Conservation (phyloP, 2,329 filamentous ascomycete species). For the Penicillium sp. region DNA sequence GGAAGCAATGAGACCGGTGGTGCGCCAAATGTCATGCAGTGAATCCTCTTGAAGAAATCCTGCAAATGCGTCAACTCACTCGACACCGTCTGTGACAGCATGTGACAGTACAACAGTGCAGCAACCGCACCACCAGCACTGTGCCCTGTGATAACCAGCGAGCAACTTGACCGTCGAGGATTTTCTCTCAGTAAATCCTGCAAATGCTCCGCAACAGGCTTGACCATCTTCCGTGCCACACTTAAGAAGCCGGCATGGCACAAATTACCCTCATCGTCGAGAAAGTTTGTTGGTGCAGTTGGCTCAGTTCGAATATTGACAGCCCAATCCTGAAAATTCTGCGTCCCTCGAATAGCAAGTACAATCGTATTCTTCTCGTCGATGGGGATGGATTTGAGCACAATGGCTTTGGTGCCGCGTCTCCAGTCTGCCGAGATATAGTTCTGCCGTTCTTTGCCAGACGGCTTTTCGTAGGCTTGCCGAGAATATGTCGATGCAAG, state of each 20-base stretch:
- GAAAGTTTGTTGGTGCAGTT: constrained; percentile 61
- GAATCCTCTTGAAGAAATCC: constrained; percentile 69
- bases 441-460: constrained; percentile 60
- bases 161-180: constrained; percentile 61
- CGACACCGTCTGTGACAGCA: constrained; percentile 50
- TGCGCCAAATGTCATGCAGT: constrained; percentile 82
- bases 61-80: constrained; percentile 69
- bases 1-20: constrained; percentile 73
- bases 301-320: constrained; percentile 74
- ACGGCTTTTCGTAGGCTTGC: constrained; percentile 65
- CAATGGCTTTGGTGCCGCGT: constrained; percentile 77
- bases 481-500: constrained; percentile 75
- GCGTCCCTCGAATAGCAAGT: constrained; percentile 76
- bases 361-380: constrained; percentile 76
- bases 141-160: constrained; percentile 79
- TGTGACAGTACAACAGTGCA: constrained; percentile 73
- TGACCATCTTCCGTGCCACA: constrained; percentile 71
- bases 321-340: constrained; percentile 80
- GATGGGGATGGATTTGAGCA: constrained; percentile 74
- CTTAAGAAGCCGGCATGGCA: constrained; percentile 78
- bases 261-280: constrained; percentile 72
- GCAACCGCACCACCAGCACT: constrained; percentile 83
- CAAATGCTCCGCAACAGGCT: constrained; percentile 66
- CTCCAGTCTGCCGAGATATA: constrained; percentile 69
- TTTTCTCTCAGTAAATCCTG: constrained; percentile 68